A percentile compares a stretch with the other conserved stretches of the same genome.
phyloP scores from a whole-genome alignment of 2,329 filamentous ascomycete genomes.

The Epichloe sylvatica region DNA sequence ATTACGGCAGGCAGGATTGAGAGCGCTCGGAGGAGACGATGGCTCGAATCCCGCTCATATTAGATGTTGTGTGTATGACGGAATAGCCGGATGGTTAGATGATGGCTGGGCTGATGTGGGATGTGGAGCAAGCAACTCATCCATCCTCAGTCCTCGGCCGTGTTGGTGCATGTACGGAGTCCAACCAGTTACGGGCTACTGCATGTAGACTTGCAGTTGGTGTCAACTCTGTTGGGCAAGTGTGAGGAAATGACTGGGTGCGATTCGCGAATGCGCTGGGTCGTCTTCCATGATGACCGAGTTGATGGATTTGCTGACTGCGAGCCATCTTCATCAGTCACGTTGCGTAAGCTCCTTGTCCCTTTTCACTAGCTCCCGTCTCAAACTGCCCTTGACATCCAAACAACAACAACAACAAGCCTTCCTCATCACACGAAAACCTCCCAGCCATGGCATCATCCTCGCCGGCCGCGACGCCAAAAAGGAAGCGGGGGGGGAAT shows the following conservation, averaged over 20 bases:
- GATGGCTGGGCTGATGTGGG: neutral
- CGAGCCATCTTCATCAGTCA: no score
- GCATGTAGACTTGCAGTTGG: neutral
- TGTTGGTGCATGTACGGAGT: no score
- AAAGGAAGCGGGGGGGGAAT: conserved; percentile 31
- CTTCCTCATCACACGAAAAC: neutral
- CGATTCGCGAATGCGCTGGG: neutral
- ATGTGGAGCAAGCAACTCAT: neutral
- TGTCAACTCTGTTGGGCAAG: neutral
- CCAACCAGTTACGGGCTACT: neutral
- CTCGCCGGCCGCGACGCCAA: conserved; percentile 23
- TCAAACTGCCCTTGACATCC: neutral
- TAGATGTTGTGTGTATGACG: neutral
- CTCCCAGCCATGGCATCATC: conserved; percentile 9
- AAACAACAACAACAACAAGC: neutral
- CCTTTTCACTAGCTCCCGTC: neutral
- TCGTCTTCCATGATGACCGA: neutral
- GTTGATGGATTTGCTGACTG: no score
- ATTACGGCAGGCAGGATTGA: neutral
- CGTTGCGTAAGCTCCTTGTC: neutral
- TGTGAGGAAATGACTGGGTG: neutral
- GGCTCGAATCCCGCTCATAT: no score
- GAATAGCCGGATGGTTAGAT: neutral
- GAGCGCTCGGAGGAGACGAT: neutral
- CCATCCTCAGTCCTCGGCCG: no score